These are phyloP conservation scores for Globisporangium orthogonon DNA, from an alignment of 352 stramenopile species.

Conservation along the genomic window DNA sequence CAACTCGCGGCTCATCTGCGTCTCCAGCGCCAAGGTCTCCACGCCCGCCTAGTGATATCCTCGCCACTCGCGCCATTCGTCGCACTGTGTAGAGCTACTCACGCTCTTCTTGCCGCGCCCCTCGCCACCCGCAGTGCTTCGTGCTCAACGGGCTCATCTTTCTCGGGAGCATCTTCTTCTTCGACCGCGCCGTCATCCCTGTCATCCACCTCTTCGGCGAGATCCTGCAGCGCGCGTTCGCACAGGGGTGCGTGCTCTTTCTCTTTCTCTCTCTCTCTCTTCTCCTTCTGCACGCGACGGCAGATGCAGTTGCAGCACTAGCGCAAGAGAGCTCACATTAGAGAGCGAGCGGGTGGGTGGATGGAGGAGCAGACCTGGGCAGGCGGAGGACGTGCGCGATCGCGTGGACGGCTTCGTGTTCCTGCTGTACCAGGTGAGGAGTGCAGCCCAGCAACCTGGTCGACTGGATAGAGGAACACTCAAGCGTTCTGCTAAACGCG, in stretches of 20 bases:
- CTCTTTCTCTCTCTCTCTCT: background rate
- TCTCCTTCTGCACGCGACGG: no score
- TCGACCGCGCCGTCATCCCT: conserved; percentile 75
- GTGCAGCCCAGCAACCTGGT: background rate
- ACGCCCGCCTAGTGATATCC: no score
- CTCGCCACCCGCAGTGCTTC: conserved; percentile 33
- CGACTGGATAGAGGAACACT: background rate
- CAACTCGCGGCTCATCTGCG: conserved; percentile 79
- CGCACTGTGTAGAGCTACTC: background rate
- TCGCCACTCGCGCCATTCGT: no score
- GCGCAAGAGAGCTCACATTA: no score
- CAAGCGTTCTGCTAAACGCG: background rate
- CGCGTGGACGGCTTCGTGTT: conserved; percentile 82
- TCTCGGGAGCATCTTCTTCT: conserved; percentile 88
- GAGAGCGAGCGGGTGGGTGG: background rate
- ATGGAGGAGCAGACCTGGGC: conserved; percentile 18
- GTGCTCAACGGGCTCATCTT: conserved; percentile 89
- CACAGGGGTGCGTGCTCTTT: conserved; percentile 35
- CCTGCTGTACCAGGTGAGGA: conserved; percentile 69
- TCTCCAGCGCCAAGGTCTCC: conserved; percentile 72
- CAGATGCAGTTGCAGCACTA: no score
- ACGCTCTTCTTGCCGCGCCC: no score
- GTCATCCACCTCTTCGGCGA: conserved; percentile 86
- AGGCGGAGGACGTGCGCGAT: conserved; percentile 72
- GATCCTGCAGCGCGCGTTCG: conserved; percentile 64